Percentiles rank a stretch among this genome's conserved stretches.
Conservation (phyloP, 2,329 filamentous ascomycete genomes). For the Ophiognomonia clavigignenti-juglandacearum region DNA sequence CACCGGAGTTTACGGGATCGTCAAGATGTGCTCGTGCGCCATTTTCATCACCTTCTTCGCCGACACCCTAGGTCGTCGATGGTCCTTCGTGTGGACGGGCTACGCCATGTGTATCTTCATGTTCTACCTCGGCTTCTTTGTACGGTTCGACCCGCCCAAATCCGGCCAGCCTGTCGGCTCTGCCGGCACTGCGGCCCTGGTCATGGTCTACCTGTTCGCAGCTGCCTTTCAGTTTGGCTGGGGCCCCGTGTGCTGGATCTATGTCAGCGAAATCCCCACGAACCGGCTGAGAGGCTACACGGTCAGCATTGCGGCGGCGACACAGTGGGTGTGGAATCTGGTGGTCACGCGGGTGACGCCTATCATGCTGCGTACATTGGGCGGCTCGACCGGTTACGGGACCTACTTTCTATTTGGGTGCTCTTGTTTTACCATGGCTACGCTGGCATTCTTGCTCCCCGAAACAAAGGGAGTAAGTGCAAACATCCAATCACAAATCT, state of each 20-base stretch:
- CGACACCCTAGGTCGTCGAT: conserved; percentile 54
- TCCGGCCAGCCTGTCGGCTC: conserved; percentile 36
- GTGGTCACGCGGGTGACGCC: conserved; percentile 57
- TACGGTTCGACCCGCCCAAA: conserved; percentile 39
- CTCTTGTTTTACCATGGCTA: conserved; percentile 51
- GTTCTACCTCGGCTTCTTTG: conserved; percentile 59
- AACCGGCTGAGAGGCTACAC: conserved; percentile 54
- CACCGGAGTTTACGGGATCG: conserved; percentile 59
- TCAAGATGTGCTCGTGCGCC: conserved; percentile 55
- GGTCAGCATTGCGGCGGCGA: conserved; percentile 56
- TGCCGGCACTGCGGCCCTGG: conserved; percentile 47
- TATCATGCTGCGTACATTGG: conserved; percentile 47
- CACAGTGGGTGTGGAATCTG: conserved; percentile 62
- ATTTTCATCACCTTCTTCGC: conserved; percentile 56
- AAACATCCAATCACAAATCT: not conserved
- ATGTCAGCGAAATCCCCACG: conserved; percentile 58
- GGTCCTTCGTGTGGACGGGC: conserved; percentile 52
- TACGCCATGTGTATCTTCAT: conserved; percentile 34
- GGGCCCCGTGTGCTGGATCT: conserved; percentile 62
- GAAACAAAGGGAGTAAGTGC: conserved; percentile 19
- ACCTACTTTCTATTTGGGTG: conserved; percentile 61
- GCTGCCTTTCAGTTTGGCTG: conserved; percentile 58
- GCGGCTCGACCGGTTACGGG: conserved; percentile 22
- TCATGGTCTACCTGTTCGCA: conserved; percentile 60
- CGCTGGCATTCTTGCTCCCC: conserved; percentile 17